Evolutionary conservation across 768 basidiomycete species (phyloP).

Genomic region (Guyanaporus albipodus): DNA sequence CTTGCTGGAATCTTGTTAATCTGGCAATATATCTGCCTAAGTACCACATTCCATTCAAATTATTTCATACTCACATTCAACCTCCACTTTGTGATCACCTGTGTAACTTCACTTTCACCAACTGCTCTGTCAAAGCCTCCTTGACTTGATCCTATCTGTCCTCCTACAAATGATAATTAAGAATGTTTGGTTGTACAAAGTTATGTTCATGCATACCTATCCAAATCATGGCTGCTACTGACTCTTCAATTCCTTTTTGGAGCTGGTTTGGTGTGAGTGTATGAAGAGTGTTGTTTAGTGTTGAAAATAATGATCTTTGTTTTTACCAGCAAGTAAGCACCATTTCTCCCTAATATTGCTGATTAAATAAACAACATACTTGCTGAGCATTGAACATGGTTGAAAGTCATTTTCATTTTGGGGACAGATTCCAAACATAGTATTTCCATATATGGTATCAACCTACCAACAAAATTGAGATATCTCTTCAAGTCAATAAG

Average conservation of each 20-base stretch:
- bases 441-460: not conserved
- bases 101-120: conserved; percentile 3
- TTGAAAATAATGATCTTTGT: not conserved
- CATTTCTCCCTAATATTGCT: not conserved
- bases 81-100: conserved; percentile 7
- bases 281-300: not conserved
- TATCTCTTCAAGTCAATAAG: not conserved
- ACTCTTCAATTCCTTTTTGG: not conserved
- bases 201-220: not conserved
- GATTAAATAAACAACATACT: not conserved
- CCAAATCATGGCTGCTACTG: conserved; percentile 9
- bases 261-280: conserved; percentile 1
- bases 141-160: conserved; percentile 2
- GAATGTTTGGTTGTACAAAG: not conserved
- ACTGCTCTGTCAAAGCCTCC: conserved; percentile 7
- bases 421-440: not conserved
- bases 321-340: not conserved
- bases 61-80: conserved; percentile 9
- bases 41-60: too few relatives aligned
- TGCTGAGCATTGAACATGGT: not conserved
- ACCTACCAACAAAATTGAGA: not conserved
- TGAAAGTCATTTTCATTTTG: not conserved
- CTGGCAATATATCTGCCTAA: not conserved
- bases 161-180: conserved; percentile 1
- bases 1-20: conserved; percentile 16